Evolutionary conservation across 345 rosid species (phyloP).

Genomic region (Eucalyptus polyanthemos): DNA sequence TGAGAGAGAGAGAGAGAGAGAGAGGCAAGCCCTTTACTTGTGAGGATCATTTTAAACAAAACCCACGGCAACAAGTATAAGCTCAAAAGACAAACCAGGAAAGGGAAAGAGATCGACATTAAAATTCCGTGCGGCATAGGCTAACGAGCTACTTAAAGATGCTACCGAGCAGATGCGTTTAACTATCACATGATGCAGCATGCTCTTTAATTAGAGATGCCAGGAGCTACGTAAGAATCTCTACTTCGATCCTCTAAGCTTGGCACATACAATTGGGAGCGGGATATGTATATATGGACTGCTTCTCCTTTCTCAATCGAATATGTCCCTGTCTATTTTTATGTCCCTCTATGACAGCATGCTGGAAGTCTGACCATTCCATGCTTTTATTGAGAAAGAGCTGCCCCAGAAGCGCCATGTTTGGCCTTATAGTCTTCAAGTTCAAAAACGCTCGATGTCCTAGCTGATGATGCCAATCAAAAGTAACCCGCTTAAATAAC

Average conservation of each 20-base stretch:
- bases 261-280: slow-evolving; percentile 92
- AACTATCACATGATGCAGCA: background rate
- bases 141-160: background rate
- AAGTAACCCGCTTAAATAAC: background rate
- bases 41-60: background rate
- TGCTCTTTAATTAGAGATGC: background rate
- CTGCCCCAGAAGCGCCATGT: slow-evolving; percentile 72
- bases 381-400: slow-evolving; percentile 75
- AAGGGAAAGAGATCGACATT: background rate
- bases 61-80: background rate
- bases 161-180: background rate
- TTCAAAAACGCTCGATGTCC: slow-evolving; percentile 76
- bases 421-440: slow-evolving; percentile 82
- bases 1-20: background rate
- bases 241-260: background rate
- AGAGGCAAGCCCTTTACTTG: background rate
- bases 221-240: background rate
- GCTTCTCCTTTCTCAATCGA: slow-evolving; percentile 61
- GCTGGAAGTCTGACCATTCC: slow-evolving; percentile 67
- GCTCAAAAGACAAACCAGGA: background rate
- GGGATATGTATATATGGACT: slow-evolving; percentile 91
- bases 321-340: slow-evolving; percentile 72
- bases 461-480: slow-evolving; percentile 13
- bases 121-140: background rate
- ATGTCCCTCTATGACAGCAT: slow-evolving; percentile 56